Conservation (phyloP, 2,329 filamentous ascomycete genomes). For the Phyllosticta citribraziliensis region DNA sequence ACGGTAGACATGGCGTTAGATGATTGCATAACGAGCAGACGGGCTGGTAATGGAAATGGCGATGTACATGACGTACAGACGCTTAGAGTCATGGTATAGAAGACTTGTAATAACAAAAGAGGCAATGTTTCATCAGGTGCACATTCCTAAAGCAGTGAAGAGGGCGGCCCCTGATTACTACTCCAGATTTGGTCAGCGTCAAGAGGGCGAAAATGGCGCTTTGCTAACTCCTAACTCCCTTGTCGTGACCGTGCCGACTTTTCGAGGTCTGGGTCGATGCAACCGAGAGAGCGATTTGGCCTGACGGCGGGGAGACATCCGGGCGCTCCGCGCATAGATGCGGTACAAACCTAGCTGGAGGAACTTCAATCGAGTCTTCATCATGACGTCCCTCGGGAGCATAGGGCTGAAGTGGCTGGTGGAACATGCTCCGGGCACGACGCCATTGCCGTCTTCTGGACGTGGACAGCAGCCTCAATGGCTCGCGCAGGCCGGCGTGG, state of each 20-base stretch:
- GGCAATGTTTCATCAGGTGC: neutral
- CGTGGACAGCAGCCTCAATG: neutral
- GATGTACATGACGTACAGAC: neutral
- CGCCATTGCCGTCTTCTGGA: too few relatives aligned
- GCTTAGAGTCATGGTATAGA: neutral
- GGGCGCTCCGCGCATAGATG: neutral
- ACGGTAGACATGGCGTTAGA: neutral
- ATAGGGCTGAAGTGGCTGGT: neutral
- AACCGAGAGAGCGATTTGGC: neutral
- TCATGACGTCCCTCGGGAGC: neutral
- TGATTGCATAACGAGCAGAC: neutral
- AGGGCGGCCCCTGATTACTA: neutral
- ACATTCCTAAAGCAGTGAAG: neutral
- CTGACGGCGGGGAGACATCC: neutral
- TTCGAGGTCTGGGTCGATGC: neutral
- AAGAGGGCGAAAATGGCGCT: neutral
- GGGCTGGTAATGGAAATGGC: neutral
- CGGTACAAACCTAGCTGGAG: neutral
- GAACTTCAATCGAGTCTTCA: neutral
- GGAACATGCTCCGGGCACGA: neutral
- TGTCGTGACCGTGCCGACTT: neutral
- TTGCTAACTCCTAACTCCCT: neutral
- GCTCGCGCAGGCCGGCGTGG: neutral
- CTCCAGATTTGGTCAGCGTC: neutral
- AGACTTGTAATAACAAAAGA: neutral